phyloP scores from a whole-genome alignment of 2,329 filamentous ascomycete genomes.

The Bipolaris victoriae region DNA sequence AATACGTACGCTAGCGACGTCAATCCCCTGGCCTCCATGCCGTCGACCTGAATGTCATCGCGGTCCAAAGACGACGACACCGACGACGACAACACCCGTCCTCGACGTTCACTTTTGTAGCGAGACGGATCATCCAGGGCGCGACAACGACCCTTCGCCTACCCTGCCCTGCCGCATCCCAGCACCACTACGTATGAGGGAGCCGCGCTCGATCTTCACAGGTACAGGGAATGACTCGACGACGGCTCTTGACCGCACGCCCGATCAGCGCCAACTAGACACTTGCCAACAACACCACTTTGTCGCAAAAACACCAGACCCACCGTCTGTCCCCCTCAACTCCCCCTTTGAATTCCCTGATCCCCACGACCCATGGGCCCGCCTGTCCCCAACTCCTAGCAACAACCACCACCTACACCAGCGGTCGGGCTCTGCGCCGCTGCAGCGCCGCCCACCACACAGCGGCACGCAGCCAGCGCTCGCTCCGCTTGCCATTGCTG shows the following conservation, averaged over 20 bases:
- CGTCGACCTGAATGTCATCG: slow-evolving; percentile 3
- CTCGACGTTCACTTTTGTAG: slow-evolving; percentile 16
- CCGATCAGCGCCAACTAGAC: neutral
- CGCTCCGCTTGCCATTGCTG: slow-evolving; percentile 28
- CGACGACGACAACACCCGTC: slow-evolving; percentile 7
- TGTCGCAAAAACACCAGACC: slow-evolving; percentile 4
- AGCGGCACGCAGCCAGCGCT: slow-evolving; percentile 7
- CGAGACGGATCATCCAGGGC: slow-evolving; percentile 23
- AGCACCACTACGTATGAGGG: slow-evolving; percentile 22
- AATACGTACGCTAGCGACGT: slow-evolving; percentile 4
- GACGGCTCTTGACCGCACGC: slow-evolving; percentile 13
- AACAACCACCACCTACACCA: slow-evolving; percentile 18
- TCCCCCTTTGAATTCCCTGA: slow-evolving; percentile 1
- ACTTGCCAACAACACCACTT: slow-evolving; percentile 8
- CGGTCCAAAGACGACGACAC: slow-evolving; percentile 7
- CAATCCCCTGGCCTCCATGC: slow-evolving; percentile 7
- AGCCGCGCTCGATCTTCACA: slow-evolving; percentile 28
- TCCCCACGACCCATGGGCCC: slow-evolving; percentile 27
- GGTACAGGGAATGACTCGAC: slow-evolving; percentile 22
- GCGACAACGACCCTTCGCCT: slow-evolving; percentile 18
- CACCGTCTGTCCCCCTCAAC: slow-evolving; percentile 9
- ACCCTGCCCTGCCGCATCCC: slow-evolving; percentile 4
- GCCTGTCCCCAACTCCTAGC: slow-evolving; percentile 15
- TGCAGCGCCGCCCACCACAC: slow-evolving; percentile 11
- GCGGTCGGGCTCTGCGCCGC: slow-evolving; percentile 21